phyloP scores from a whole-genome alignment of 805 yeast species.

The Candida maris region DNA sequence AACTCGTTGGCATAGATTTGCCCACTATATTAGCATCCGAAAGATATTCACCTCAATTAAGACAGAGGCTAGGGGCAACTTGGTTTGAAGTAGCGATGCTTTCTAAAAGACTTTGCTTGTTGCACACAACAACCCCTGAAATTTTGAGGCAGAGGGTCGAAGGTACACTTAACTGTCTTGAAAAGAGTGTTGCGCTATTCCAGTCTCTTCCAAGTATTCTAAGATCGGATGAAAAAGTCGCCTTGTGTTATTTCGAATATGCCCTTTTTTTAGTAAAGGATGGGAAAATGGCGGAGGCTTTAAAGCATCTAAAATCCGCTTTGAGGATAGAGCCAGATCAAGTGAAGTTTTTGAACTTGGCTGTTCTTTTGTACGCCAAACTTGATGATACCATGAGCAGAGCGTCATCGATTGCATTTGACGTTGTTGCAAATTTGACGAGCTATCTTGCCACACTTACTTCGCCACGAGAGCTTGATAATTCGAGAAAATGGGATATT shows the following conservation, averaged over 20 bases:
- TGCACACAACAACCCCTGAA: constrained; percentile 11
- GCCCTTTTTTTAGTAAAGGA: constrained; percentile 46
- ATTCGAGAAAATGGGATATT: constrained; percentile 41
- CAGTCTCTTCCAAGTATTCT: constrained; percentile 6
- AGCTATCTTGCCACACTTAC: constrained; percentile 38
- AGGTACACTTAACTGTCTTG: constrained; percentile 6
- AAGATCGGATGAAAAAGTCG: constrained; percentile 16
- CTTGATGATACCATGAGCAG: constrained; percentile 43
- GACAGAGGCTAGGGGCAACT: constrained; percentile 20
- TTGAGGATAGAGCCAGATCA: constrained; percentile 51
- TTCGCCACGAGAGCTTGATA: constrained; percentile 23
- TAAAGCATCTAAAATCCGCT: constrained; percentile 42
- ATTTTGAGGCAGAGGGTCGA: constrained; percentile 10
- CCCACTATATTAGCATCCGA: constrained; percentile 6
- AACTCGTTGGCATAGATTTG: constrained; percentile 7
- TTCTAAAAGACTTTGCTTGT: constrained; percentile 15
- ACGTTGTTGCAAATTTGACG: constrained; percentile 44
- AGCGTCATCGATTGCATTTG: constrained; percentile 44
- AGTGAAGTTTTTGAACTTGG: constrained; percentile 62
- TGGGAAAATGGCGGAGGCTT: constrained; percentile 40
- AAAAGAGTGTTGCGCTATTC: constrained; percentile 11
- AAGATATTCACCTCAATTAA: constrained; percentile 20
- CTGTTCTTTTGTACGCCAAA: constrained; percentile 60
- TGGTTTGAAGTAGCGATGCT: constrained; percentile 26
- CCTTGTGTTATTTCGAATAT: constrained; percentile 39